A percentile compares a stretch with the other conserved stretches of the same genome.
Evolutionary conservation across 164 flowering plant species (phyloP).

Genomic region (Sedum album): DNA sequence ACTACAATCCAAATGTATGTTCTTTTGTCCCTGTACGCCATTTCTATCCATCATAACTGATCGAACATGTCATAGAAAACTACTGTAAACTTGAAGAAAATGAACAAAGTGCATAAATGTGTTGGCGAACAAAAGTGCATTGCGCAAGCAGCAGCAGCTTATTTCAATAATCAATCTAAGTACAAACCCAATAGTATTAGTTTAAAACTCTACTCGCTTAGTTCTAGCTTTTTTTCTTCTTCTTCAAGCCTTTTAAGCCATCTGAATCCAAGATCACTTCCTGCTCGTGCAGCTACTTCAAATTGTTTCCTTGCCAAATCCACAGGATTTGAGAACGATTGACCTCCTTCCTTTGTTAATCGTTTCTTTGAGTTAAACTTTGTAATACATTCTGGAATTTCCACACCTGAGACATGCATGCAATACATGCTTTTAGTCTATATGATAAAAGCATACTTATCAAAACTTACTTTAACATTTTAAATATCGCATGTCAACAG

Average conservation of each 20-base stretch:
- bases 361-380: constrained; percentile 33
- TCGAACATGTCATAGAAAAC: too few relatives aligned
- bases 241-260: constrained; percentile 73
- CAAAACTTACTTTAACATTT: neutral
- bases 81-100: too few relatives aligned
- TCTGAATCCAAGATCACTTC: constrained; percentile 74
- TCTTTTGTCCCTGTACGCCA: too few relatives aligned
- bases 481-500: neutral
- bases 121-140: too few relatives aligned
- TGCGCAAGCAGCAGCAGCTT: too few relatives aligned
- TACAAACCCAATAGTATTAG: neutral
- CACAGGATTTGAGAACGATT: constrained; percentile 21
- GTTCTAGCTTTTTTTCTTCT: constrained; percentile 37
- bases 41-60: too few relatives aligned
- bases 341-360: constrained; percentile 15
- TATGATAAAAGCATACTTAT: neutral
- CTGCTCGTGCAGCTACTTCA: constrained; percentile 66
- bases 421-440: neutral
- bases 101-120: too few relatives aligned
- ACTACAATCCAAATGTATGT: too few relatives aligned
- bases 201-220: neutral
- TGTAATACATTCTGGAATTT: constrained; percentile 62
- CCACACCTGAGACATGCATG: constrained; percentile 39
- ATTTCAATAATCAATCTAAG: too few relatives aligned
- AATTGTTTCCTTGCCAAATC: constrained; percentile 68